Conservation (phyloP, 1,284 basidiomycete species). For the Naganishia albida region DNA sequence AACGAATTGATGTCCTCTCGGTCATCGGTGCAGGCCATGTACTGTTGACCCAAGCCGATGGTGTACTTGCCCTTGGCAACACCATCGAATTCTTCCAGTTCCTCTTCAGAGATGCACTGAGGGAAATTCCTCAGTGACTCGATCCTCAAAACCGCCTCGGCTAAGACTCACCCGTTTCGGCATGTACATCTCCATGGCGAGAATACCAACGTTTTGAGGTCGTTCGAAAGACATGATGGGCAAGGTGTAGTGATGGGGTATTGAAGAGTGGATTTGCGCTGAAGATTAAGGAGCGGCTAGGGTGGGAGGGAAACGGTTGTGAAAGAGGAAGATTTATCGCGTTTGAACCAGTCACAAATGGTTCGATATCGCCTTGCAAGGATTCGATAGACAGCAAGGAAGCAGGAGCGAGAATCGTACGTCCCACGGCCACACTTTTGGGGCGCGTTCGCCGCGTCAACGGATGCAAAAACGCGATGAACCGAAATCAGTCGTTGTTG, state of each 20-base stretch:
- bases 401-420: background rate
- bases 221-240: conserved; percentile 52
- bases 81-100: conserved; percentile 92
- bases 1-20: conserved; percentile 98
- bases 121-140: conserved; percentile 10
- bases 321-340: too few relatives aligned
- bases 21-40: conserved; percentile 97
- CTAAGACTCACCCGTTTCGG: conserved; percentile 71
- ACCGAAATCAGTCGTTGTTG: too few relatives aligned
- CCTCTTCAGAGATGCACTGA: conserved; percentile 91
- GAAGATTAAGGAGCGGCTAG: background rate
- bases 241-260: background rate
- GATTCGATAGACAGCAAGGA: background rate
- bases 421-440: background rate
- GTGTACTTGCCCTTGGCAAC: conserved; percentile 98
- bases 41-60: conserved; percentile 96
- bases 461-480: background rate
- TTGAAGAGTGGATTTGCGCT: background rate
- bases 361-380: background rate
- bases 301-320: too few relatives aligned
- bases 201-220: conserved; percentile 88
- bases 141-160: background rate
- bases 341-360: too few relatives aligned
- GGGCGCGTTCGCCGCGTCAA: conserved; percentile 1
- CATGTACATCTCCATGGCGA: conserved; percentile 91